Percentiles rank a stretch among this genome's conserved stretches.
phyloP scores from a whole-genome alignment of 2,329 filamentous ascomycete genomes.

The Diaporthe sp. region DNA sequence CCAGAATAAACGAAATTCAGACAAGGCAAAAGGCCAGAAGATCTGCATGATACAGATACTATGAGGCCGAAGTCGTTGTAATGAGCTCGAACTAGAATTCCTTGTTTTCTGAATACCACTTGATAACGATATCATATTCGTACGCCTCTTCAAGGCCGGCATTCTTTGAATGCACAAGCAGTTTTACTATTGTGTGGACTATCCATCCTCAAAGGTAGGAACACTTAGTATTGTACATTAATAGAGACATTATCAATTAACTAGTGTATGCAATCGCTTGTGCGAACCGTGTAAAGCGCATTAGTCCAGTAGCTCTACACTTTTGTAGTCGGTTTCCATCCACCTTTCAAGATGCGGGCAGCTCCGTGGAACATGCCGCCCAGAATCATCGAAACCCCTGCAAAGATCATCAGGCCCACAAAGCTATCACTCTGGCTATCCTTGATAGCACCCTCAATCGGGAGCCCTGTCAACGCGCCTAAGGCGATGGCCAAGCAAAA shows the following conservation, averaged over 20 bases:
- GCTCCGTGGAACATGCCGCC: constrained; percentile 5
- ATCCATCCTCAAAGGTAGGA: no score
- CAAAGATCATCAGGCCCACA: constrained; percentile 19
- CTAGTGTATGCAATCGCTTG: background rate
- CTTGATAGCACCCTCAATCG: constrained; percentile 17
- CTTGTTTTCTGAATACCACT: no score
- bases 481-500: constrained; percentile 22
- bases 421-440: constrained; percentile 7
- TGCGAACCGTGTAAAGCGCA: no score
- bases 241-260: background rate
- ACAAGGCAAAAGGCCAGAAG: background rate
- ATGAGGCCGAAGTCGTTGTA: no score
- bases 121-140: no score
- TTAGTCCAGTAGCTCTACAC: background rate
- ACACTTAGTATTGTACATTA: background rate
- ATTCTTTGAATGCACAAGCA: background rate
- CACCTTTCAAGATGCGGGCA: constrained; percentile 4
- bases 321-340: background rate
- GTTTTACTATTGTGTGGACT: background rate
- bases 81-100: fast-evolving
- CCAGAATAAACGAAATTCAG: no score
- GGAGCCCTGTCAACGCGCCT: constrained; percentile 6
- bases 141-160: no score
- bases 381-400: constrained; percentile 3
- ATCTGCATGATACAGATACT: background rate